Evolutionary conservation across 2,329 filamentous ascomycete genomes (phyloP).

Genomic region (Parasarocladium wereldwijsianum): DNA sequence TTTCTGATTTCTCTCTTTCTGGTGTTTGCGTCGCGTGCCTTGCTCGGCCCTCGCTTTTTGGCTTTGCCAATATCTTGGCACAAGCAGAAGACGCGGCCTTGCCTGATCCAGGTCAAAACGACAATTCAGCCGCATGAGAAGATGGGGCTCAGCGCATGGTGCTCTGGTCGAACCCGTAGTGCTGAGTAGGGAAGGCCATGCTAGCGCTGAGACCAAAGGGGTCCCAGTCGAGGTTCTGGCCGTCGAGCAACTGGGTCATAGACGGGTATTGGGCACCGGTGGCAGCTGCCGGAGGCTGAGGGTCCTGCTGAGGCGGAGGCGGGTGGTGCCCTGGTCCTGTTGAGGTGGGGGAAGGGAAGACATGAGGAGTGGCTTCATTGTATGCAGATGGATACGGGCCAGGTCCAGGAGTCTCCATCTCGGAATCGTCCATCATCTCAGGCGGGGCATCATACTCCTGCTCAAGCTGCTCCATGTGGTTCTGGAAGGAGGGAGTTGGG

Average conservation of each 20-base stretch:
- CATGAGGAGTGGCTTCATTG: conserved; percentile 29
- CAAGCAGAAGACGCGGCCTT: too few species aligned
- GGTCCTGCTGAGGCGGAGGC: conserved; percentile 17
- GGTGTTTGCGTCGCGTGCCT: too few species aligned
- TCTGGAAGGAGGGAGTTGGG: conserved; percentile 69
- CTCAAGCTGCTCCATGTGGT: conserved; percentile 90
- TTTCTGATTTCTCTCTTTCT: too few species aligned
- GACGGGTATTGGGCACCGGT: conserved; percentile 35
- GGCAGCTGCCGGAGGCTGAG: conserved; percentile 13
- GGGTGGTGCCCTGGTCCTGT: conserved; percentile 8
- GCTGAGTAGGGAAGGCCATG: conserved; percentile 84
- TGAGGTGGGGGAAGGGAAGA: conserved; percentile 25
- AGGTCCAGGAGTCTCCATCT: conserved; percentile 54
- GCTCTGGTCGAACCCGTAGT: conserved; percentile 58
- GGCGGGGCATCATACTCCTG: conserved; percentile 90
- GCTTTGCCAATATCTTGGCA: too few species aligned
- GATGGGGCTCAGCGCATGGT: conserved; percentile 29
- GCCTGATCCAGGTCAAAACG: too few species aligned
- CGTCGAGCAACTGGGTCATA: conserved; percentile 53
- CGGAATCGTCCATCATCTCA: conserved; percentile 76
- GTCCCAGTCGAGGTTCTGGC: conserved; percentile 79
- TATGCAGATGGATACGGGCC: conserved; percentile 48
- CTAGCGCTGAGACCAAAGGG: conserved; percentile 86
- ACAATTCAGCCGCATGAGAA: too few species aligned
- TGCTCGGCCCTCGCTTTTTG: too few species aligned